Conservation (phyloP, 306 rosid species). For the Cicer bijugum region DNA sequence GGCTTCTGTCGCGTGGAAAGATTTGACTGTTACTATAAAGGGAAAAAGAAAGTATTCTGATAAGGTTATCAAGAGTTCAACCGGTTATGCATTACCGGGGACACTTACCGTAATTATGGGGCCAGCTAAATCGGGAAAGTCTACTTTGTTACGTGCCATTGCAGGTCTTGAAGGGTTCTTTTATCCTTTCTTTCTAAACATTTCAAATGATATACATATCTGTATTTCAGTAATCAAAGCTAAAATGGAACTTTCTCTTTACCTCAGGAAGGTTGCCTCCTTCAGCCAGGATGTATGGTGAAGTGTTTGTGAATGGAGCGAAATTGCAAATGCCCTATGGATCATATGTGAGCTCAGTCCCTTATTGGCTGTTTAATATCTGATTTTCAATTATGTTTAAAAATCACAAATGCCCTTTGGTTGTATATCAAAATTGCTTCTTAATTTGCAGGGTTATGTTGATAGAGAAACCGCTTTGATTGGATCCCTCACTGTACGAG, state of each 20-base stretch:
- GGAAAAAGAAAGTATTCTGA: conserved; percentile 95
- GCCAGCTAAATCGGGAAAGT: conserved; percentile 94
- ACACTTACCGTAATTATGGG: conserved; percentile 98
- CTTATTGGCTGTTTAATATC: conserved; percentile 31
- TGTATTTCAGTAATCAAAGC: conserved; percentile 44
- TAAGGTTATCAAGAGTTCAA: conserved; percentile 92
- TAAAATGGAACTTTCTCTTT: conserved; percentile 40
- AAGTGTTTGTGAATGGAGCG: conserved; percentile 84
- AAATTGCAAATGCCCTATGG: conserved; percentile 79
- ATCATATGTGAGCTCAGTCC: conserved; percentile 74
- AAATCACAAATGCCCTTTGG: too few relatives aligned
- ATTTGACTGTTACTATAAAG: conserved; percentile 87
- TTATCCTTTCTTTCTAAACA: conserved; percentile 34
- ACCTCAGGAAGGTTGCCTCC: conserved; percentile 79
- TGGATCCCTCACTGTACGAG: conserved; percentile 96
- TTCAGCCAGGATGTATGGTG: conserved; percentile 87
- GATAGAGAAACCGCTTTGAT: conserved; percentile 88
- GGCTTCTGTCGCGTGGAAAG: conserved; percentile 94
- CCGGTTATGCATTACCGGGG: conserved; percentile 96
- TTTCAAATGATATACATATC: conserved; percentile 32
- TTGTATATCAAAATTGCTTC: conserved; percentile 35
- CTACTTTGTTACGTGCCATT: conserved; percentile 84
- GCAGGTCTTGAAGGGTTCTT: conserved; percentile 64
- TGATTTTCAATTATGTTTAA: conserved; percentile 24
- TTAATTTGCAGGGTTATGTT: conserved; percentile 78